Percentiles rank a stretch among this genome's conserved stretches.
Conservation (phyloP, 1,139 yeast species). For the Zhuliangozyma parablackwelliae region DNA sequence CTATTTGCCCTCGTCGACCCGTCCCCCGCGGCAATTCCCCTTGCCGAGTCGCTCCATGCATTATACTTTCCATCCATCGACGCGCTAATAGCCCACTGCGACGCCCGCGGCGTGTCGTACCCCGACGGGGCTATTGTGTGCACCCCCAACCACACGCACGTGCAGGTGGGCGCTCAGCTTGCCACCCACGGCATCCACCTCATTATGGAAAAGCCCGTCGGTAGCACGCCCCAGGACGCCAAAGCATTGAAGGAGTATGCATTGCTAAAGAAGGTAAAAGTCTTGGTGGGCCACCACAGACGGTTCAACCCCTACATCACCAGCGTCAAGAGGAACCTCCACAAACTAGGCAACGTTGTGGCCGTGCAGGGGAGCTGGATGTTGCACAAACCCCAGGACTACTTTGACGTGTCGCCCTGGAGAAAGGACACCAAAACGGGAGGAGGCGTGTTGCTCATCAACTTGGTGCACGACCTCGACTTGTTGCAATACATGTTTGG, state of each 20-base stretch:
- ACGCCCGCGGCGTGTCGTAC: constrained; percentile 16
- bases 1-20: constrained; percentile 37
- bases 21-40: constrained; percentile 16
- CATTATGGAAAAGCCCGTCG: constrained; percentile 40
- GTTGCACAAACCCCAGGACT: constrained; percentile 31
- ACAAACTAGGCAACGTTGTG: constrained; percentile 26
- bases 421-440: constrained; percentile 30
- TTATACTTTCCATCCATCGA: constrained; percentile 24
- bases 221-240: constrained; percentile 34
- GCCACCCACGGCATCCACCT: constrained; percentile 34
- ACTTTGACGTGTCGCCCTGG: constrained; percentile 39
- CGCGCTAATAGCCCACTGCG: constrained; percentile 26
- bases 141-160: constrained; percentile 42
- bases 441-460: constrained; percentile 41
- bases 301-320: constrained; percentile 41
- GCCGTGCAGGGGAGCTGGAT: constrained; percentile 44
- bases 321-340: constrained; percentile 28
- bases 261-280: constrained; percentile 20
- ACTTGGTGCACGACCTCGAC: constrained; percentile 41
- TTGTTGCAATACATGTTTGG: constrained; percentile 39
- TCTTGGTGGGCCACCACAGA: constrained; percentile 43
- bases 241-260: constrained; percentile 27
- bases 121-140: constrained; percentile 43
- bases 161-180: constrained; percentile 28
- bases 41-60: constrained; percentile 23